phyloP scores from a whole-genome alignment of 1,139 yeast species.

The Diutina rugosa region DNA sequence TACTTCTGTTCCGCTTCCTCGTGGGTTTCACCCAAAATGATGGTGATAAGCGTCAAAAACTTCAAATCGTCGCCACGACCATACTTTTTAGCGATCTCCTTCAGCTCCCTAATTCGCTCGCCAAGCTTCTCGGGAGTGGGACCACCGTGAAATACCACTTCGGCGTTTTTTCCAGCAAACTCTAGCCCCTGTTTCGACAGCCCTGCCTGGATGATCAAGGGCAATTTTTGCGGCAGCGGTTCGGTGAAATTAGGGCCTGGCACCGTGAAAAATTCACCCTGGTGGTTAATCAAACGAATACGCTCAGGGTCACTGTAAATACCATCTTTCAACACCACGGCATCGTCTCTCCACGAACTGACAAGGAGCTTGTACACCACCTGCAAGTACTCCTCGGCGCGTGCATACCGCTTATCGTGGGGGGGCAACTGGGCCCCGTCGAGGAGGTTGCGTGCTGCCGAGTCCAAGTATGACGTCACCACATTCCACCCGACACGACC shows the following conservation, averaged over 20 bases:
- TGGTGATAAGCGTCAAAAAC: constrained; percentile 20
- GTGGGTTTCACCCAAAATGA: constrained; percentile 20
- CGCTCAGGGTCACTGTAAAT: constrained; percentile 25
- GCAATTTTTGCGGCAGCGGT: constrained; percentile 33
- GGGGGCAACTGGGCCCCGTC: constrained; percentile 23
- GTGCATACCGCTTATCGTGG: constrained; percentile 25
- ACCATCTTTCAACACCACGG: constrained; percentile 20
- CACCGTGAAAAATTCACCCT: constrained; percentile 26
- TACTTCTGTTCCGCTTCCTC: constrained; percentile 21
- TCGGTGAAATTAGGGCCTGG: constrained; percentile 32
- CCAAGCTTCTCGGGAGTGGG: constrained; percentile 17
- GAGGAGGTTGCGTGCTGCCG: constrained; percentile 26
- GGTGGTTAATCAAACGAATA: constrained; percentile 25
- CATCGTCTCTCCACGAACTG: constrained; percentile 36
- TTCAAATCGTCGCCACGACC: constrained; percentile 22
- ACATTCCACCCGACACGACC: constrained; percentile 36
- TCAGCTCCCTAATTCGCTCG: constrained; percentile 16
- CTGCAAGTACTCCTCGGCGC: constrained; percentile 29
- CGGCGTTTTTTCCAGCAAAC: constrained; percentile 34
- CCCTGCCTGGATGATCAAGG: constrained; percentile 36
- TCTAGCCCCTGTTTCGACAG: constrained; percentile 30
- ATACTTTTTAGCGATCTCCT: constrained; percentile 15
- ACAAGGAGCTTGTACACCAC: constrained; percentile 25
- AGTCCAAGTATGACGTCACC: constrained; percentile 26
- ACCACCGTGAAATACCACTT: constrained; percentile 23